Evolutionary conservation across 225 moss, liverwort and hornwort species (phyloP), one percentile per base, ranked within the genome.

Genomic region (Sphagnum tenellum): DNA sequence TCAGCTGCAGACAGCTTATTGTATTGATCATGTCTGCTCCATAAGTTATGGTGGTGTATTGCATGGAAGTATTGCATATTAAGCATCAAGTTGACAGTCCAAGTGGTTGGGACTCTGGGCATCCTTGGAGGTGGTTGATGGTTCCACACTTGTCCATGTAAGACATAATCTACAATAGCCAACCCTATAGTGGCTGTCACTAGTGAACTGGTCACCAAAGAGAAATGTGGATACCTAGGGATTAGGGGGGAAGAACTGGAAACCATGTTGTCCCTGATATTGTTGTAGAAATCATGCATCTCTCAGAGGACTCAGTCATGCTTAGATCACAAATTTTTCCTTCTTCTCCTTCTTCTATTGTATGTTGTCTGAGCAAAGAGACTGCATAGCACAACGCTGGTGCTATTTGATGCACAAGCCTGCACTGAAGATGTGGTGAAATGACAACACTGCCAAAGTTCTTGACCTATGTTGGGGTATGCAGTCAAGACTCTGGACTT

Each of bases 381-480:
- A 72, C 4, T 79, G 65, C 79, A 95, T 92, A 92, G 92, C 65
- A 66, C 84, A 58, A 96, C 85, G 77, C 79, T 96, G 72, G 82
- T 96, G 60, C 85, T 96, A 7, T 79, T 96, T 67, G 81, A 83
- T 76, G 86, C 95, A 66, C 89, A 92, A 80, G 86, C 88, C 59
- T 96, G 89, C 78, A 82, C 88, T 47, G 88, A 96, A 44, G 95
- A 92, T 47, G 77, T 90, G 64, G 92, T 69, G 86, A 92, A 13
- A 80, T 88, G 84, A 67, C 88, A 11, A 81, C 88, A 54, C 12
- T 96, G 45, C 95, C 95, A 45, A 92, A 88, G 73, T 71, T 88
- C 73, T 59, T 96, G 69, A 92, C 95, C 3, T 96, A 92, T 66
- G 71, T 78, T 62, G 95, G 92, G 89, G 92, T 96, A 86, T 48